phyloP scores from a whole-genome alignment of 192 early-diverging fungal genomes.

The Mortierella hygrophila region DNA sequence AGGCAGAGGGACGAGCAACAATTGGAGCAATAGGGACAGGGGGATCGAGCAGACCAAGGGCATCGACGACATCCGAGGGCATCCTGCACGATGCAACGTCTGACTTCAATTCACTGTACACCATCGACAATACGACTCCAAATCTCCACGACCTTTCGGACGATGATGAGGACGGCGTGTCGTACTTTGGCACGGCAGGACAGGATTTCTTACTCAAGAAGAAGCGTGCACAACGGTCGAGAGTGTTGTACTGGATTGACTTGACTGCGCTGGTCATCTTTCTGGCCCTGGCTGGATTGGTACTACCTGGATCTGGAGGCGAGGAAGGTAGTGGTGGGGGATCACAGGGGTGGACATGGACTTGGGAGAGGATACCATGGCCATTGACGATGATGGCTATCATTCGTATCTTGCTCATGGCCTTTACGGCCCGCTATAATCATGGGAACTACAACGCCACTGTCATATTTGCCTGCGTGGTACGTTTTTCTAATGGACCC shows the following conservation, averaged over 20 bases:
- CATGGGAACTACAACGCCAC: conserved; percentile 47
- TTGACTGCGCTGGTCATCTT: conserved; percentile 15
- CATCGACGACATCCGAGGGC: conserved; percentile 9
- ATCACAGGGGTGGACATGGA: conserved; percentile 17
- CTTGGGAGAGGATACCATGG: conserved; percentile 19
- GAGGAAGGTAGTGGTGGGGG: neutral
- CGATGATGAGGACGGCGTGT: conserved; percentile 22
- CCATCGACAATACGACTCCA: conserved; percentile 31
- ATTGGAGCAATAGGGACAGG: neutral
- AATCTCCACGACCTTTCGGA: conserved; percentile 8
- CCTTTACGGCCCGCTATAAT: conserved; percentile 41
- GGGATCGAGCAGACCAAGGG: conserved; percentile 2
- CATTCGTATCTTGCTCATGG: conserved; percentile 13
- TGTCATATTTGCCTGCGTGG: conserved; percentile 47
- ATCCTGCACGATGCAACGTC: conserved; percentile 19
- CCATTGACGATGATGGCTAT: conserved; percentile 28
- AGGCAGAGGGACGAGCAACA: conserved; percentile 2
- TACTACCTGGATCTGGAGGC: neutral
- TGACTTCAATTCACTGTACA: conserved; percentile 44
- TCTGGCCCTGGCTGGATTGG: neutral
- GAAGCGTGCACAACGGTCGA: conserved; percentile 27
- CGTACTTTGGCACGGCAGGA: conserved; percentile 49
- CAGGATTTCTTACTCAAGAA: conserved; percentile 46
- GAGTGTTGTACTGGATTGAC: conserved; percentile 33
- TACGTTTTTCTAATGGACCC: conserved; percentile 3